Base-by-base conservation (phyloP, 2,329 filamentous ascomycete genomes). In the Lecanosticta acicola region DNA sequence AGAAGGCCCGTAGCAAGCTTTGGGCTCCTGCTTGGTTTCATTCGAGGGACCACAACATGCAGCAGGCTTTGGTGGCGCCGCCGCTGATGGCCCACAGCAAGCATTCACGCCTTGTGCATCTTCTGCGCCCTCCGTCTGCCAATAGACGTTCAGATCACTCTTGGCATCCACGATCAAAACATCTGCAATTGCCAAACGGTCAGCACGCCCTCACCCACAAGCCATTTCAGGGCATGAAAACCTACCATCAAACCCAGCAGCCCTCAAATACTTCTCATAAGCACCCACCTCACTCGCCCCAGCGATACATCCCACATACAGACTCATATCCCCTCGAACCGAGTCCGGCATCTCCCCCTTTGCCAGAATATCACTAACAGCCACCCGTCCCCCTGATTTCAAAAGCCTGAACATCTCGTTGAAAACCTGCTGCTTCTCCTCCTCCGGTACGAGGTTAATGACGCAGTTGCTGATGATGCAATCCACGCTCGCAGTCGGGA, bases 401-500 rank as follows among this genome's bases (percentile, higher is more conserved):
- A 49, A 17, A 4, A 45, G 11, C 3, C 46, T 36, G 32, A 26
- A 34, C 46, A 49, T 45, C 26, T 49, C 46, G n/a, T 41, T 38
- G 41, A 49, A 49, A 20, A 49, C 45, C 24, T 43, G 41, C 11
- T 35, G 36, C 20, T 48, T 48, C n/a, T 48, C 45, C n/a, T 43
- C 36, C 11, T 43, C 40, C 2, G 45, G 45, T 2, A 48, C 45
- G 14, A 48, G 45, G 32, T 48, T 48, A 3, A 48, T 36, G 9
- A 48, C 45, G 29, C 45, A 48, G 18, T 48, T 48, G 45, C 40
- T 43, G 45, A 48, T 48, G 35, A 48, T 35, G 29, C 34, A 39
- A 26, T 48, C 45, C n/a, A 29, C 45, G 4, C 24, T 38, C 11
- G 19, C 9, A 14, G 34, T 29, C 16, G 41, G 10, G 7, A 48